Evolutionary conservation across 176 grass and related monocot genomes (phyloP).

Genomic region (Avena insularis): DNA sequence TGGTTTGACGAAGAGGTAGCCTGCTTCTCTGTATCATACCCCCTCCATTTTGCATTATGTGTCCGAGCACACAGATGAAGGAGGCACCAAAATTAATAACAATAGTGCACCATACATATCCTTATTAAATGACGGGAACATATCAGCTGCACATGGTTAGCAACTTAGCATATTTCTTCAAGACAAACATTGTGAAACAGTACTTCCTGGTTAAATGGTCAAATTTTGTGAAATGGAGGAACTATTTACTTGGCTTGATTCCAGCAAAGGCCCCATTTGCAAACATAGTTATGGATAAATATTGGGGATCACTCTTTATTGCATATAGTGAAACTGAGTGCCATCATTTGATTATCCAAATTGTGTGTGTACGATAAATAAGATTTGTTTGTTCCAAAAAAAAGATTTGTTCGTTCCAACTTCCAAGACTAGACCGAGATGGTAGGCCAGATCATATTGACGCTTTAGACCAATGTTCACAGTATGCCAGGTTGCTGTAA

Average conservation of each 20-base stretch:
- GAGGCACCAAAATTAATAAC: background rate
- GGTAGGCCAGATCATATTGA: background rate
- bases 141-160: background rate
- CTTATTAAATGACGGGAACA: background rate
- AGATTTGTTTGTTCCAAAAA: background rate
- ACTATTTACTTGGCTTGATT: background rate
- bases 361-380: background rate
- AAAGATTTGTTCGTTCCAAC: background rate
- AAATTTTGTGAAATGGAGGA: background rate
- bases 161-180: background rate
- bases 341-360: background rate
- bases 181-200: background rate
- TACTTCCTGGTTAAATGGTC: background rate
- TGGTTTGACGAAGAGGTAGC: slow-evolving; percentile 98
- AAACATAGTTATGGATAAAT: slow-evolving; percentile 3
- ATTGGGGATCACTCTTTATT: background rate
- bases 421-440: background rate
- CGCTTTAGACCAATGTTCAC: slow-evolving; percentile 13
- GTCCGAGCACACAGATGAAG: background rate
- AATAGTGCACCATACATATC: background rate
- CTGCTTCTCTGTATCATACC: slow-evolving; percentile 12
- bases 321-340: background rate
- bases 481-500: background rate
- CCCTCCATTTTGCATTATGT: slow-evolving; percentile 7
- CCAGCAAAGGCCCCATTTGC: background rate